Conservation (phyloP, 208 protist genomes). For the Naegleria fowleri region DNA sequence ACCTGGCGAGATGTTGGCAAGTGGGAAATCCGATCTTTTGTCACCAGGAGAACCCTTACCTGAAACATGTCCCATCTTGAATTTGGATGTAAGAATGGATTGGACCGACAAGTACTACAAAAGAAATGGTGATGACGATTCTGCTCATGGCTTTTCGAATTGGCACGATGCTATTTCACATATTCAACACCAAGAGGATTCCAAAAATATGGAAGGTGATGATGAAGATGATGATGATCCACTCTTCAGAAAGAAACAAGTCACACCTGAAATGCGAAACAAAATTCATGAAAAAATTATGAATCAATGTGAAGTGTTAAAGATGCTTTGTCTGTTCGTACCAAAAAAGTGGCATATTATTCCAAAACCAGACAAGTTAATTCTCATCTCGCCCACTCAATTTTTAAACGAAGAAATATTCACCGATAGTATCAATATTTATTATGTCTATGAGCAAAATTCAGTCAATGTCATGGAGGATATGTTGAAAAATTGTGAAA, state of each 20-base stretch:
- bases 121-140: background rate
- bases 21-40: background rate
- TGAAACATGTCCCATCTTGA: background rate
- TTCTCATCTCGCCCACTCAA: background rate
- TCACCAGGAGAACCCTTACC: background rate
- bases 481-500: background rate
- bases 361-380: background rate
- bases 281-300: background rate
- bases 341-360: background rate
- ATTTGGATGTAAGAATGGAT: background rate
- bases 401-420: background rate
- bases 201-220: background rate
- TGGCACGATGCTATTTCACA: background rate
- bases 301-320: background rate
- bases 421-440: constrained; percentile 6
- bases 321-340: background rate
- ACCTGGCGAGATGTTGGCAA: background rate
- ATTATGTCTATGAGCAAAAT: background rate
- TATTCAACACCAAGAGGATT: background rate
- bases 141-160: background rate
- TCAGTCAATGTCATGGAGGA: background rate
- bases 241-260: background rate
- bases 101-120: background rate
- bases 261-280: background rate
- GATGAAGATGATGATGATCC: background rate